Percentiles rank a stretch among this genome's conserved stretches.
phyloP scores from a whole-genome alignment of 176 grass and related monocot species.

The Phyllostachys edulis region DNA sequence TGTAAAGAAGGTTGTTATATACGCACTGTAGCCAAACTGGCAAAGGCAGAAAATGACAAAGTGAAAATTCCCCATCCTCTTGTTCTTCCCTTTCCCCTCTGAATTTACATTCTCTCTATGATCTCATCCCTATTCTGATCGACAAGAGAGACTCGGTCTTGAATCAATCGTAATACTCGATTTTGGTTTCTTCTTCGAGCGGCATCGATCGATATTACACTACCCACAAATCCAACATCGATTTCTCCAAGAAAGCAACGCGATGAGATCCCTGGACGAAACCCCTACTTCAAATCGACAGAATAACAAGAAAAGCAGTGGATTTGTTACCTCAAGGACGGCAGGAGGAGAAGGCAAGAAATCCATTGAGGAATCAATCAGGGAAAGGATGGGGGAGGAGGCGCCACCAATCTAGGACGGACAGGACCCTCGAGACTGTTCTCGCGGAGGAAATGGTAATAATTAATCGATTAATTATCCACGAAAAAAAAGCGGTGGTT shows the following conservation, averaged over 20 bases:
- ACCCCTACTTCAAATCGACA: too few relatives aligned
- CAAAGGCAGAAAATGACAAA: too few relatives aligned
- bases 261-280: not conserved
- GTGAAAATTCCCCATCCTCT: too few relatives aligned
- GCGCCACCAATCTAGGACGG: conserved; percentile 40
- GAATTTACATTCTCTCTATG: too few relatives aligned
- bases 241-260: not conserved
- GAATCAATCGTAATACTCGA: too few relatives aligned
- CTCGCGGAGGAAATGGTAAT: not conserved
- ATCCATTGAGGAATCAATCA: not conserved
- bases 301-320: not conserved
- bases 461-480: not conserved
- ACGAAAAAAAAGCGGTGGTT: not conserved
- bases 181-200: too few relatives aligned
- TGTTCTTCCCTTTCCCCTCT: too few relatives aligned
- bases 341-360: not conserved
- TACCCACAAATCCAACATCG: not conserved
- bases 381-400: not conserved
- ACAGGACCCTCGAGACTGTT: conserved; percentile 5
- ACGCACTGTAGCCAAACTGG: too few relatives aligned
- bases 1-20: too few relatives aligned
- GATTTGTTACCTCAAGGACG: conserved; percentile 39
- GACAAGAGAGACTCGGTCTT: too few relatives aligned
- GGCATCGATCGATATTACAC: too few relatives aligned
- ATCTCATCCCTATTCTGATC: too few relatives aligned